Evolutionary conservation across 2,329 filamentous ascomycete genomes (phyloP), one percentile per base, ranked within the genome.

Genomic region (Aureobasidium sp.): DNA sequence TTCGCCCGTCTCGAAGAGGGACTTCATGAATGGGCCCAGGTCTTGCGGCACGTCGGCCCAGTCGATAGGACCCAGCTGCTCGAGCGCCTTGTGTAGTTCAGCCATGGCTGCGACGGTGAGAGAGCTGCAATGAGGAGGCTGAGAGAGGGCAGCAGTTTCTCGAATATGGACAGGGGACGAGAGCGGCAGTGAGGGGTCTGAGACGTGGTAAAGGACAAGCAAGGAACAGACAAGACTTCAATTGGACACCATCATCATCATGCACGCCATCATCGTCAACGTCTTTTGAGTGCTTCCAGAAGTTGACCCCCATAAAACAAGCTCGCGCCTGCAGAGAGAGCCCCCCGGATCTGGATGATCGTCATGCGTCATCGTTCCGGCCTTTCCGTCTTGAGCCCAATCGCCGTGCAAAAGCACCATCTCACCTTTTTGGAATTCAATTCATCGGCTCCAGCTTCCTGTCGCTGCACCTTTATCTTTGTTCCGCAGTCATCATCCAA

Each of bases 1-100:
- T 69, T 91, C 87, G 22, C 85, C 85, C 64, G 88, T 73, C n/a
- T 73, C 64, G 67, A 81, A 77, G 57, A 74, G 70, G 5, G 74
- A 68, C 39, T 70, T 67, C 49, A 81, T 69, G 66, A 75, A 81
- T 41, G 66, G 62, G 11, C 70, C 58, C 31, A 81, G 76, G 63
- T 76, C 69, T 57, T 73, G 69, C 22, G 79, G 79, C 34, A 81
- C 70, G 34, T 80, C 77, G 65, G 67, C 66, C 68, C 76, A 81
- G 58, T 77, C 73, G 52, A 75, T 75, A 0, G 78, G 78, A 6
- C 73, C 69, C 34, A 81, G 74, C 42, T 68, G 69, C 62, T 73
- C 72, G 56, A 81, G 74, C 12, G 79, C 78, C 44, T 77, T 72
- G 67, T 81, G 78, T 17, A 81, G 75, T 39, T 74, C 71, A 11